A percentile compares a stretch with the other conserved stretches of the same genome.
Evolutionary conservation across 2,329 filamentous ascomycete genomes (phyloP).

Genomic region (Lomentospora prolificans): DNA sequence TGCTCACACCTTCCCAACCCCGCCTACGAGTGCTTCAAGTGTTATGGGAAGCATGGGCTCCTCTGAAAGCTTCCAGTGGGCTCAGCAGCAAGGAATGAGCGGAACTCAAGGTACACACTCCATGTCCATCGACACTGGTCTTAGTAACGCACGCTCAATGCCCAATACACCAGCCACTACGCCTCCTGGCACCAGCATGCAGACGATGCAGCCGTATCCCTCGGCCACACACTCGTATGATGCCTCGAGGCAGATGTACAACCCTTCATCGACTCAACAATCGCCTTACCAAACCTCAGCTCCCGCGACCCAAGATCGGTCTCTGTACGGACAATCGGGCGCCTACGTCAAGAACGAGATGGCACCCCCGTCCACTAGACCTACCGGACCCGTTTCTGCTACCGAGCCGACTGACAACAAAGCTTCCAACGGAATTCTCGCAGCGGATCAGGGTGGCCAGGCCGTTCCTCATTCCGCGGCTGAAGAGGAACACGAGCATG

Average conservation of each 20-base stretch:
- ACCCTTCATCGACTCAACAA: constrained; percentile 57
- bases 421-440: constrained; percentile 54
- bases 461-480: constrained; percentile 41
- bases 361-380: constrained; percentile 65
- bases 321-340: constrained; percentile 57
- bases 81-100: constrained; percentile 25
- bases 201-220: constrained; percentile 71
- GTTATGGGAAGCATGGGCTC: constrained; percentile 65
- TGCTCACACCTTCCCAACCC: constrained; percentile 87
- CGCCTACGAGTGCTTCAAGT: constrained; percentile 85
- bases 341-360: constrained; percentile 78
- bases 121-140: constrained; percentile 69
- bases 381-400: constrained; percentile 36
- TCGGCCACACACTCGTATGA: constrained; percentile 63
- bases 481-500: constrained; percentile 61
- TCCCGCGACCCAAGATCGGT: constrained; percentile 47
- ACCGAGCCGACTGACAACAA: constrained; percentile 54
- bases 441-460: constrained; percentile 37
- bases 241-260: constrained; percentile 68
- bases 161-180: constrained; percentile 87
- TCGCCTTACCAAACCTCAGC: constrained; percentile 59
- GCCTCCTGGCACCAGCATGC: constrained; percentile 67
- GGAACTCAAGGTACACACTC: constrained; percentile 51
- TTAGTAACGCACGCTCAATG: constrained; percentile 75
- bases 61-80: constrained; percentile 76